Base-by-base conservation (phyloP, 2,329 filamentous ascomycete genomes). In the Monosporascus sp. region DNA sequence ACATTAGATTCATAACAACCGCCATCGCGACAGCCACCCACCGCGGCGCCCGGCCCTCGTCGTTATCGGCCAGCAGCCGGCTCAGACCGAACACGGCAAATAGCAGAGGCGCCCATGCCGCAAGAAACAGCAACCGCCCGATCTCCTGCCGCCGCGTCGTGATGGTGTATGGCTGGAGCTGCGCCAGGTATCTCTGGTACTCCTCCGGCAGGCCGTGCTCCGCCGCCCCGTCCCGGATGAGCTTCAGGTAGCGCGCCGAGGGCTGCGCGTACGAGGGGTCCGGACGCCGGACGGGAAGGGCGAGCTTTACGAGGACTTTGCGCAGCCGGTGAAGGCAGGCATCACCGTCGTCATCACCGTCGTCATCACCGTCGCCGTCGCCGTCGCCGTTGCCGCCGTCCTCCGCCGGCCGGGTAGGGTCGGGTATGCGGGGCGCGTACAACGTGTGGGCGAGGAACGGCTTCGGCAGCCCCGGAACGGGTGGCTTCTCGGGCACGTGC, bases 391-490 rank as follows among this genome's bases (percentile, higher is more conserved):
- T 53, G 7, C 15, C 55, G 26, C 58, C 54, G 9, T 48, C 54
- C 7, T 61, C 53, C 6, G 65, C 64, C 53, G 45, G 48, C 5
- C 45, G 47, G 1, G 69, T 66, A 2, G 61, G 51, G 5, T 69
- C 67, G 3, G 76, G 74, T 6, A 79, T 57, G 11, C 72, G 70
- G 1, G 90, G 87, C 0, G 87, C 87, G 65, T 89, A 89, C 1
- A 99, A 80, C 0, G 93, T 97, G 66, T 91, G 89, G 1, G 91
- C 91, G 61, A 89, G 81, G 74, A 97, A 95, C 0, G 88, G 78
- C 44, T 70, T 74, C 0, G 86, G 78, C 0, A 78, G 67, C 3
- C 73, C 71, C 0, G 77, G 76, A 22, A 74, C 78, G 0, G 74
- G 70, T 1, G 89, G 88, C 48, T 77, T 74, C 51, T 85, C 77